Base-by-base conservation (phyloP, 352 stramenopile genomes). In the Globisporangium okanoganense region DNA sequence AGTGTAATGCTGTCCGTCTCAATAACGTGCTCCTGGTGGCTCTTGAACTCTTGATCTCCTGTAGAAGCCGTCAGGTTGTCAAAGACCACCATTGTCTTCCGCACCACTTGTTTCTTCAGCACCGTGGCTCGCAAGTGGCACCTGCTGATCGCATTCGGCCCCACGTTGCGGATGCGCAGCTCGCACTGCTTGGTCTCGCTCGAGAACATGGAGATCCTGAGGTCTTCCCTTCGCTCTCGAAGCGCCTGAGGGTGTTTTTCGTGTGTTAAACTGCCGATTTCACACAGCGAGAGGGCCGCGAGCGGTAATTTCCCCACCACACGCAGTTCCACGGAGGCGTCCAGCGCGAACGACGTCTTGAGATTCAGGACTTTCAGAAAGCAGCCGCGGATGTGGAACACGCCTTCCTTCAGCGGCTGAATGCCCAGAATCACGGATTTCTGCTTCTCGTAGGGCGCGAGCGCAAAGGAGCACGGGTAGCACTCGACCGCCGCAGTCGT, bases 321-420 rank as follows among this genome's bases (percentile, higher is more conserved):
- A 14, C 61, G 54, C 2, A 92, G 69, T 10, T 6, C 52, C 5
- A 80, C 35, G 13, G 72, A 59, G 2, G 44, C 44, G 18, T 58
- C 53, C 10, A 87, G 57, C 14, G 58, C 41, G 52, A 79, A 89
- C 3, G 76, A 87, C 1, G 76, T 88, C 52, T 75, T 82, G 40
- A 92, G 69, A 59, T 82, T 88, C 40, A 87, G 58, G 22, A 72
- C 62, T 33, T 81, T 85, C 12, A 90, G 66, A 22, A 87, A 90
- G 60, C 79, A 89, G 5, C 83, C 83, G 3, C 66, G 61, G 22
- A 92, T 63, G 7, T 64, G 48, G 25, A 85, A 84, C 2, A 16
- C 56, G 1, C 83, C 83, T n/a, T 64, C 31, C 48, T 43, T 61
- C 9, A 90, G 63, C 3, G 79, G 73, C 54, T 79, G 79, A 14